Evolutionary conservation across 352 stramenopile genomes (phyloP), one percentile per base, ranked within the genome.

Genomic region (Pythium utonaiense): DNA sequence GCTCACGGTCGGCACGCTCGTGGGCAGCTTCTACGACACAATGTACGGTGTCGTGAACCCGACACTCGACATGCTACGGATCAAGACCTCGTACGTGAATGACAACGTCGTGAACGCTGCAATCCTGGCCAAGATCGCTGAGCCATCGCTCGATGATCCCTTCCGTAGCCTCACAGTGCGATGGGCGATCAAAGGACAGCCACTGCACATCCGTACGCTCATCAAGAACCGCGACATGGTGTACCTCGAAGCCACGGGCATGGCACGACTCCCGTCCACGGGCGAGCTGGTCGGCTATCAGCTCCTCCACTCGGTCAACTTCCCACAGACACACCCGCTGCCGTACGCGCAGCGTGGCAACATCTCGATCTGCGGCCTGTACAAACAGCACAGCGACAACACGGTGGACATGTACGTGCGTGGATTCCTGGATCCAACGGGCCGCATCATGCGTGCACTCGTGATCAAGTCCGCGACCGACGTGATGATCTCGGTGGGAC

Each of bases 201-300:
- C 74, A 40, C 28, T 74, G 56, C 44, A 74, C 59, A 33, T 84
- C 63, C 60, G 76, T 58, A 38, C 67, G 51, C 40, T 88, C 6
- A 62, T 85, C n/a, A 78, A 78, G 45, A 74, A 82, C 51, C 77
- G 80, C 16, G 80, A 89, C 66, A 75, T 77, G 42, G 80, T 85
- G 45, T 85, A 77, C 50, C 58, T 89, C 47, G 75, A 89, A 57
- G 77, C 75, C 6, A 83, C 68, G 3, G 80, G 80, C 1, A 72
- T 83, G 38, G 60, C 62, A 1, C 60, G 57, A 0, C 67, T 82
- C 14, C 62, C 64, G 16, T 56, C 66, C 19, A 77, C 61, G 5
- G 74, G 74, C 25, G 77, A 89, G 36, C 45, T 65, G 27, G 59
- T 91, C 40, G 78, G 78, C n/a, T 91, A 77, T 58, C 80, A 89